Percentiles rank a stretch among this genome's conserved stretches.
phyloP scores from a whole-genome alignment of 2,329 filamentous ascomycete genomes.

The Ophiosphaerella herpotricha region DNA sequence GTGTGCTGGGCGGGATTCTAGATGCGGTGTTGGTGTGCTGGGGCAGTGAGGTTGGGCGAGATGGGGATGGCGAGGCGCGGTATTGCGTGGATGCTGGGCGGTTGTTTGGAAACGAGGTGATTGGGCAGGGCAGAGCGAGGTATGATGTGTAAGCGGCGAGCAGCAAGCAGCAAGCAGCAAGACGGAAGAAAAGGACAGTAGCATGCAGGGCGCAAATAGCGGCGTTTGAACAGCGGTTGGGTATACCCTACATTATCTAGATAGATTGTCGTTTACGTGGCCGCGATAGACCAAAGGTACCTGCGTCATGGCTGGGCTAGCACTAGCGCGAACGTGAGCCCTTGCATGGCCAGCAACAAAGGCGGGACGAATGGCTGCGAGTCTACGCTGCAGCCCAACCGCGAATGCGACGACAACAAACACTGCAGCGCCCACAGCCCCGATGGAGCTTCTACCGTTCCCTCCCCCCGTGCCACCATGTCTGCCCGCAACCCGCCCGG shows the following conservation, averaged over 20 bases:
- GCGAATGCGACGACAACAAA: constrained; percentile 26
- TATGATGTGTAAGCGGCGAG: constrained; percentile 28
- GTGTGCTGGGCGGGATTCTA: constrained; percentile 82
- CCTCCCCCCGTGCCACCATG: constrained; percentile 28
- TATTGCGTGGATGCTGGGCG: constrained; percentile 93
- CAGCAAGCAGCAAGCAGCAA: background rate
- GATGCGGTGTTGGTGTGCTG: constrained; percentile 93
- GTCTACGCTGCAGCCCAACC: constrained; percentile 20
- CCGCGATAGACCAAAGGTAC: background rate
- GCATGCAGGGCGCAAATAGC: constrained; percentile 7
- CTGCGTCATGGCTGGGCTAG: constrained; percentile 22
- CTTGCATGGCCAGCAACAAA: constrained; percentile 1
- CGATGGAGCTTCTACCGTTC: constrained; percentile 27
- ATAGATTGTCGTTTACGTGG: constrained; percentile 1
- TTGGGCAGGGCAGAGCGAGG: constrained; percentile 24
- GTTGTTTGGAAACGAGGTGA: constrained; percentile 70
- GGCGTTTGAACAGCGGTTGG: background rate
- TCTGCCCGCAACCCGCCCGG: constrained; percentile 39
- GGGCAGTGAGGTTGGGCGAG: constrained; percentile 71
- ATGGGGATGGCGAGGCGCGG: constrained; percentile 67
- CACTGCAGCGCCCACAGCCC: constrained; percentile 9
- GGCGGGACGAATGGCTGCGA: constrained; percentile 6
- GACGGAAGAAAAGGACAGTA: background rate
- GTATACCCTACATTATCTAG: constrained; percentile 1
- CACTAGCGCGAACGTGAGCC: constrained; percentile 14